These are phyloP conservation scores for Xylaria sp. DNA, from an alignment of 2,329 filamentous ascomycete species.

Conservation along the genomic window DNA sequence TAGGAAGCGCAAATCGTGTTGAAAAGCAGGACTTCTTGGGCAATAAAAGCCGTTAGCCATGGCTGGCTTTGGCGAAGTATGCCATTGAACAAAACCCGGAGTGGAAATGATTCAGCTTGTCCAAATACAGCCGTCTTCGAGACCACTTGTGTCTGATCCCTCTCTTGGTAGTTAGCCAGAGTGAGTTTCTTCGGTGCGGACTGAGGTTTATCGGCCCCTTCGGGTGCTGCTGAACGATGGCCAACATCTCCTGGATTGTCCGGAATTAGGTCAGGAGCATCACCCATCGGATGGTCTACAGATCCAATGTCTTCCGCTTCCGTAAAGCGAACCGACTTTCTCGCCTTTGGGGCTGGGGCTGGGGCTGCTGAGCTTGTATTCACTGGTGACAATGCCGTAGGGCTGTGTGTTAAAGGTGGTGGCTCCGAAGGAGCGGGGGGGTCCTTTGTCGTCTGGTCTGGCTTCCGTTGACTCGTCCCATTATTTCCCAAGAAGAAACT, in stretches of 20 bases:
- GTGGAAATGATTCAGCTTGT: slow-evolving; percentile 18
- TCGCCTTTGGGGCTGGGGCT: slow-evolving; percentile 31
- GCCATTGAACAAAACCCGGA: slow-evolving; percentile 29
- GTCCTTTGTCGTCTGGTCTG: slow-evolving; percentile 2
- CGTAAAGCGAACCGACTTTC: slow-evolving; percentile 44
- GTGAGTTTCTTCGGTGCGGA: slow-evolving; percentile 24
- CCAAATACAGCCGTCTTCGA: slow-evolving; percentile 32
- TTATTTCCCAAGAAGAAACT: slow-evolving; percentile 34
- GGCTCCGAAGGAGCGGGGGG: slow-evolving; percentile 1
- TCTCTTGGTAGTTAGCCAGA: slow-evolving; percentile 31
- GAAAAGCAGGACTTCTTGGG: slow-evolving; percentile 28
- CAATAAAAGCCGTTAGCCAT: slow-evolving; percentile 33
- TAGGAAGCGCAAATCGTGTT: slow-evolving; percentile 27
- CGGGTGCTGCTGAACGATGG: slow-evolving; percentile 6
- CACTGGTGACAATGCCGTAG: slow-evolving; percentile 13
- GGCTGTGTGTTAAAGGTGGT: slow-evolving; percentile 13
- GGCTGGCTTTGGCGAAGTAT: slow-evolving; percentile 28
- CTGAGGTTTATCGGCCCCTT: background rate
- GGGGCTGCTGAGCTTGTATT: background rate
- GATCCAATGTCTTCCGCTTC: slow-evolving; percentile 21
- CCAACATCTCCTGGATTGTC: slow-evolving; percentile 31
- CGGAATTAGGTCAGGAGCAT: slow-evolving; percentile 19
- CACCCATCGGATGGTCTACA: slow-evolving; percentile 5
- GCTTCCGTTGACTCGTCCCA: slow-evolving; percentile 6
- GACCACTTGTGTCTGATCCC: slow-evolving; percentile 29